Evolutionary conservation across 2,329 filamentous ascomycete genomes (phyloP).

Genomic region (Aureobasidium lini): DNA sequence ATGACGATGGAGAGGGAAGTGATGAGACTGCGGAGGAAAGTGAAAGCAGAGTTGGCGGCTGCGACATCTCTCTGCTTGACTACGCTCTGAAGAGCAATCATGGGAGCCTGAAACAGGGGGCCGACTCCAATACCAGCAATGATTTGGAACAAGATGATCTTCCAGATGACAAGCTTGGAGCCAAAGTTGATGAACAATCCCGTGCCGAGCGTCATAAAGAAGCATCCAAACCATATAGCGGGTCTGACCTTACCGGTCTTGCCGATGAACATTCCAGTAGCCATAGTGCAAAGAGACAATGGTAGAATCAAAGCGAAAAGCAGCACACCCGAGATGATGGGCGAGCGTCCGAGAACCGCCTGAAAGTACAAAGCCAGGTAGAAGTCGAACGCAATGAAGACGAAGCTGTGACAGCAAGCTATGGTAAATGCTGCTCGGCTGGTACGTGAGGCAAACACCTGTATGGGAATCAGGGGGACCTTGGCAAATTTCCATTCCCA

Average conservation of each 20-base stretch:
- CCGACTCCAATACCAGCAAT: conserved; percentile 46
- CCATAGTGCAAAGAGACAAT: conserved; percentile 41
- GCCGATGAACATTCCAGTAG: conserved; percentile 43
- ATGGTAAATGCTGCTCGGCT: conserved; percentile 2
- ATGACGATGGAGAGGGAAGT: conserved; percentile 43
- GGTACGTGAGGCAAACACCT: background rate
- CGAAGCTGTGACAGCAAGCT: conserved; percentile 37
- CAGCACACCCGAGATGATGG: conserved; percentile 48
- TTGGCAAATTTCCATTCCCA: conserved; percentile 33
- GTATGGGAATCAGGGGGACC: conserved; percentile 32
- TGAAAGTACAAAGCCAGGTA: conserved; percentile 71
- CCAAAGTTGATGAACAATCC: conserved; percentile 40
- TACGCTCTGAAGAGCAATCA: conserved; percentile 49
- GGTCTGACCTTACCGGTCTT: conserved; percentile 42
- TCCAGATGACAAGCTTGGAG: conserved; percentile 28
- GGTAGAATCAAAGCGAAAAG: conserved; percentile 53
- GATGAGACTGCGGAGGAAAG: conserved; percentile 40
- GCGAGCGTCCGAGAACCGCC: conserved; percentile 53
- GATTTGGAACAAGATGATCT: conserved; percentile 43
- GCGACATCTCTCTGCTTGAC: conserved; percentile 45
- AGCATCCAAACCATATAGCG: conserved; percentile 38
- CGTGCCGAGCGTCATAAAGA: conserved; percentile 38
- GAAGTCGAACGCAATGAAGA: conserved; percentile 58
- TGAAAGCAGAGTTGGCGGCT: conserved; percentile 45
- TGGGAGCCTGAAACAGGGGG: conserved; percentile 47